Conservation (phyloP, 2,329 filamentous ascomycete genomes). For the Fusarium avenaceum region DNA sequence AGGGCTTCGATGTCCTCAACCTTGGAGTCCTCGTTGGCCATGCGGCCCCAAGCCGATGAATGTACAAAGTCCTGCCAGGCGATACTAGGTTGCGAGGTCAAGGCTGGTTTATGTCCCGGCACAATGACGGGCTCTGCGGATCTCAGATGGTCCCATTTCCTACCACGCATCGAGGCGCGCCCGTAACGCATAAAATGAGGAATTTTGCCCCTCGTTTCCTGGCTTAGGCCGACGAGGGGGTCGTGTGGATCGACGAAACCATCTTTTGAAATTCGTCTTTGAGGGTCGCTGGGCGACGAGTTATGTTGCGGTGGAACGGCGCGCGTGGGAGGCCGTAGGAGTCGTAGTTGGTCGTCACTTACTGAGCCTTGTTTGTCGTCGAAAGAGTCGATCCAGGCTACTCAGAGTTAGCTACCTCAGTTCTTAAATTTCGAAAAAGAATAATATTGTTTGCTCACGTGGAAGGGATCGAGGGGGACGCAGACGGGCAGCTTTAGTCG, state of each 20-base stretch:
- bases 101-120: slow-evolving; percentile 59
- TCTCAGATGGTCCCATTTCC: slow-evolving; percentile 72
- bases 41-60: slow-evolving; percentile 66
- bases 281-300: slow-evolving; percentile 55
- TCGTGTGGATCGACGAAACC: slow-evolving; percentile 62
- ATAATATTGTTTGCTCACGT: slow-evolving; percentile 35
- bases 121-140: slow-evolving; percentile 72
- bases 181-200: slow-evolving; percentile 64
- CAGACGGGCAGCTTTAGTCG: slow-evolving; percentile 35
- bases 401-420: slow-evolving; percentile 13
- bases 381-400: slow-evolving; percentile 65
- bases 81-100: slow-evolving; percentile 55
- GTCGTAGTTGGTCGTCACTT: slow-evolving; percentile 56
- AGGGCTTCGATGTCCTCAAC: slow-evolving; percentile 62
- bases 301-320: slow-evolving; percentile 59
- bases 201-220: slow-evolving; percentile 55
- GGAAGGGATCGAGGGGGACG: slow-evolving; percentile 48
- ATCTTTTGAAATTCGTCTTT: slow-evolving; percentile 62
- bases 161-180: slow-evolving; percentile 61
- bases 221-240: slow-evolving; percentile 53
- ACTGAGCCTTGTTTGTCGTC: slow-evolving; percentile 57
- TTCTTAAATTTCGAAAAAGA: slow-evolving; percentile 1
- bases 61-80: slow-evolving; percentile 68
- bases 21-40: slow-evolving; percentile 62
- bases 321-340: slow-evolving; percentile 57